Evolutionary conservation across 306 rosid genomes (phyloP).

Genomic region (Cicer judaicum): DNA sequence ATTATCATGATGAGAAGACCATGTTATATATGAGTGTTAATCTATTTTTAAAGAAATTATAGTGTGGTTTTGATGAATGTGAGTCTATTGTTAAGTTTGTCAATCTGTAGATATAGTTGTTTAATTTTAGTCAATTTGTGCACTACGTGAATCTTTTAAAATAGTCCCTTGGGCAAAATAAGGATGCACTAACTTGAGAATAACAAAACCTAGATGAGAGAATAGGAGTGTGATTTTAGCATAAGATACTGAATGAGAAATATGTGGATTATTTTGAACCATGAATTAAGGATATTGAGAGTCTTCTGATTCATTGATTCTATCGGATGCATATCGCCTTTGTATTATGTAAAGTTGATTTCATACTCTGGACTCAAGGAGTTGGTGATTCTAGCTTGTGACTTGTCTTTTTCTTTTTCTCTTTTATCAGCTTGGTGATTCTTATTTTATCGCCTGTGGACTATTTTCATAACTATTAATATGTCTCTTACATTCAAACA

Average conservation of each 20-base stretch:
- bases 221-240: conserved; percentile 14
- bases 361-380: not conserved
- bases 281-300: conserved; percentile 22
- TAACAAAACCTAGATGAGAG: not conserved
- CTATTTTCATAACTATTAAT: not conserved
- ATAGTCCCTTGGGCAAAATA: not conserved
- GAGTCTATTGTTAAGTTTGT: not conserved
- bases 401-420: no score
- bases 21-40: not conserved
- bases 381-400: not conserved
- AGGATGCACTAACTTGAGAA: conserved; percentile 3
- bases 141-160: not conserved
- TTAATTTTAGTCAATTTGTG: not conserved
- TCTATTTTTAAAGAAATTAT: conserved; percentile 1
- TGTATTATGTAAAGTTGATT: conserved; percentile 12
- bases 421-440: not conserved
- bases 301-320: conserved; percentile 6
- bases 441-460: not conserved
- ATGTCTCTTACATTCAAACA: not conserved
- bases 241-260: conserved; percentile 25
- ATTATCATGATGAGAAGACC: conserved; percentile 2
- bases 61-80: not conserved
- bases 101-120: conserved; percentile 3
- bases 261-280: not conserved
- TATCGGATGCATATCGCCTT: conserved; percentile 10